Evolutionary conservation across 768 basidiomycete genomes (phyloP).

Genomic region (Kwoniella shandongensis): DNA sequence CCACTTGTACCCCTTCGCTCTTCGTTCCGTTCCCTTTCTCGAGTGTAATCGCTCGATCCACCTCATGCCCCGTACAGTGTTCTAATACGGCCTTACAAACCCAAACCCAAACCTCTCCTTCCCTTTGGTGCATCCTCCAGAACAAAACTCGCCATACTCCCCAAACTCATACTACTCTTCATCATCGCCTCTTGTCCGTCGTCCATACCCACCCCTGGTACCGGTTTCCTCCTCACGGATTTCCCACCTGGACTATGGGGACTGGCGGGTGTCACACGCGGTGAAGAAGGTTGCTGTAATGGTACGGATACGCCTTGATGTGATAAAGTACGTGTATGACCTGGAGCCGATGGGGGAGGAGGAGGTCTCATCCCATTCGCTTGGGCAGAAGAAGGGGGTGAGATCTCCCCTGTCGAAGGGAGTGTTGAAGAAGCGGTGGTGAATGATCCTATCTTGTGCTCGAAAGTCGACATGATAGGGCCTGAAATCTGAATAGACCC

Average conservation of each 20-base stretch:
- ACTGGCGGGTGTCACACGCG: background rate
- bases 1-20: too few species aligned
- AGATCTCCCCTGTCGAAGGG: background rate
- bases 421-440: background rate
- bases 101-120: slow-evolving; percentile 6
- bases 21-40: too few species aligned
- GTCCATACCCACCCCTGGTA: slow-evolving; percentile 22
- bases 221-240: slow-evolving; percentile 38
- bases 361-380: too few species aligned
- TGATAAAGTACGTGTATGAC: background rate
- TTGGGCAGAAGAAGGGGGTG: background rate
- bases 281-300: background rate
- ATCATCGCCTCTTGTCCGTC: slow-evolving; percentile 13
- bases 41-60: too few species aligned
- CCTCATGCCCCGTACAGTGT: too few species aligned
- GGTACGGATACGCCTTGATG: too few species aligned
- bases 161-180: slow-evolving; percentile 28
- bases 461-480: slow-evolving; percentile 13
- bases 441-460: slow-evolving; percentile 6
- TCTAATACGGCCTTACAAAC: background rate
- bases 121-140: slow-evolving; percentile 36
- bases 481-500: slow-evolving; percentile 14
- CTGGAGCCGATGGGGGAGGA: too few species aligned
- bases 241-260: too few species aligned
- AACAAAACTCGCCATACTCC: slow-evolving; percentile 43